These are phyloP conservation scores for Auricularia heimuer DNA, from an alignment of 768 basidiomycete genomes.

Conservation along the genomic window DNA sequence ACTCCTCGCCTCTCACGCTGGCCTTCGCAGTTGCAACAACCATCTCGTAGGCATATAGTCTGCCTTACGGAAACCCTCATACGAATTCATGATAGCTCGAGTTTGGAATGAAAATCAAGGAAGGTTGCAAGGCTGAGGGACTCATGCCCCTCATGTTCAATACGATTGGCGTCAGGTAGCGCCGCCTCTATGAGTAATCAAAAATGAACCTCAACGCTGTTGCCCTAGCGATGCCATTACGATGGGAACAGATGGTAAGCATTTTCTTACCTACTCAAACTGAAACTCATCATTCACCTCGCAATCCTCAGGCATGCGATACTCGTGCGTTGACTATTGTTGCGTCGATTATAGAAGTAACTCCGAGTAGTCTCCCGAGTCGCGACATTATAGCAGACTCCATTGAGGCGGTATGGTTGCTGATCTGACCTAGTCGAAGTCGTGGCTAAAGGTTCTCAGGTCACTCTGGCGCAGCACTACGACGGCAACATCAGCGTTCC, in stretches of 20 bases:
- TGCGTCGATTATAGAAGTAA: not conserved
- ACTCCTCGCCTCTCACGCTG: not conserved
- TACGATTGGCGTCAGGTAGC: constrained; percentile 73
- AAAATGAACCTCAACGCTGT: not conserved
- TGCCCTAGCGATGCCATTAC: constrained; percentile 67
- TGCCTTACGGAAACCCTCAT: constrained; percentile 6
- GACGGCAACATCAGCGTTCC: constrained; percentile 82
- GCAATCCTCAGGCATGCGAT: constrained; percentile 59
- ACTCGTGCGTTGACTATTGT: constrained; percentile 47
- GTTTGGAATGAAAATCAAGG: constrained; percentile 68
- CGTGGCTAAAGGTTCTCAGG: constrained; percentile 1
- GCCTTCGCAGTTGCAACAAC: constrained; percentile 69
- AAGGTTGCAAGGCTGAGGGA: constrained; percentile 72
- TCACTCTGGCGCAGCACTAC: constrained; percentile 67
- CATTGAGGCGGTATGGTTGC: constrained; percentile 54
- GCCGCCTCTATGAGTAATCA: not conserved
- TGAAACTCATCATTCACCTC: not conserved
- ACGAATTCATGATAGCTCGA: constrained; percentile 48
- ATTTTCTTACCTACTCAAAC: not conserved
- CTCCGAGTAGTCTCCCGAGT: constrained; percentile 55
- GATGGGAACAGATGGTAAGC: constrained; percentile 76
- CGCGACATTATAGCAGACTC: constrained; percentile 87
- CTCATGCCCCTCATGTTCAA: constrained; percentile 77
- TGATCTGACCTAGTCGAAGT: not conserved
- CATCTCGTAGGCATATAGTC: constrained; percentile 47